These are phyloP conservation scores for Pseudomonodictys pantanalensis DNA, from an alignment of 495 filamentous ascomycete species.

Conservation along the genomic window DNA sequence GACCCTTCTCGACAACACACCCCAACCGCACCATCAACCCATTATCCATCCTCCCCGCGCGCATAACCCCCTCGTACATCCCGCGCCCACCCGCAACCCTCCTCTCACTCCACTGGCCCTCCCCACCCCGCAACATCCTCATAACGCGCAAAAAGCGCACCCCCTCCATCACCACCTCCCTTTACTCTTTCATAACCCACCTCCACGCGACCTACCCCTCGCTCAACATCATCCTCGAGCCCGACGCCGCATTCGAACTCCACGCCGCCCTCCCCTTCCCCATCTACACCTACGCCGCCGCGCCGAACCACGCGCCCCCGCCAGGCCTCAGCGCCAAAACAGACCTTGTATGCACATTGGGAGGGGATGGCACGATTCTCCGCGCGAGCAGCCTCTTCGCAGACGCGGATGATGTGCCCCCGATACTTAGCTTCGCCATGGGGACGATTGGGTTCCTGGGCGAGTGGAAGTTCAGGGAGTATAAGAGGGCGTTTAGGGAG, in stretches of 20 bases:
- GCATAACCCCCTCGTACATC: constrained; percentile 56
- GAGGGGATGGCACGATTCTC: constrained; percentile 93
- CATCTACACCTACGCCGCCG: constrained; percentile 57
- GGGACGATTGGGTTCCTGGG: constrained; percentile 91
- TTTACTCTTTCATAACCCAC: constrained; percentile 80
- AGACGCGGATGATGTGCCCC: constrained; percentile 75
- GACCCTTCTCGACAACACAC: constrained; percentile 47
- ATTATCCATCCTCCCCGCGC: constrained; percentile 51
- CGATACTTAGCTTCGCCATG: constrained; percentile 95
- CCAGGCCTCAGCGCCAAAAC: constrained; percentile 60
- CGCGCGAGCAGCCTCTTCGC: constrained; percentile 89
- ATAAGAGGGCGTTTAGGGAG: constrained; percentile 85
- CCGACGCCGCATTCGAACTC: constrained; percentile 65
- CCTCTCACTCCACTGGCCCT: constrained; percentile 82
- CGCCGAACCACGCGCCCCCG: neutral
- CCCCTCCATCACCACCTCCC: constrained; percentile 63
- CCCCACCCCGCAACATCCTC: constrained; percentile 83
- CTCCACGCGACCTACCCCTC: constrained; percentile 74
- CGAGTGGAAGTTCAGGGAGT: constrained; percentile 92
- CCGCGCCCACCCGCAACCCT: constrained; percentile 61
- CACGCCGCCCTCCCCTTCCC: constrained; percentile 75
- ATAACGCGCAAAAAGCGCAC: constrained; percentile 82
- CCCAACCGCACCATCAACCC: constrained; percentile 48
- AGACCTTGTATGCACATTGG: constrained; percentile 83
- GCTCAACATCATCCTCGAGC: constrained; percentile 80